Evolutionary conservation across 2,329 filamentous ascomycete species (phyloP).

Genomic region (Fusarium nelsonii): DNA sequence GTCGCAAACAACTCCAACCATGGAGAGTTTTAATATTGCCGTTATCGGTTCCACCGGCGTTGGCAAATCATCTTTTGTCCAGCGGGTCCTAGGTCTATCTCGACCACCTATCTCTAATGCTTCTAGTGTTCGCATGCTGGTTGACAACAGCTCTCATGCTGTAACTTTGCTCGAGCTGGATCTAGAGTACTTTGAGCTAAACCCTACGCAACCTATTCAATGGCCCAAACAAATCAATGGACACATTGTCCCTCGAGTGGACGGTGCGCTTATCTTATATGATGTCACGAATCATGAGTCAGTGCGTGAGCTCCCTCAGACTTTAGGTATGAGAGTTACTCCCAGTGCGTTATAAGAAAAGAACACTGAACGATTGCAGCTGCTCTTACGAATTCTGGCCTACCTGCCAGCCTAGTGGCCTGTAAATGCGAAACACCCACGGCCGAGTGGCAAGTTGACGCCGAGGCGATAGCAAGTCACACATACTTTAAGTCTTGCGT

Average conservation of each 20-base stretch:
- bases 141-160: conserved; percentile 69
- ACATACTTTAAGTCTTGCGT: conserved; percentile 76
- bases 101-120: conserved; percentile 66
- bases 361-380: conserved; percentile 60
- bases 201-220: conserved; percentile 67
- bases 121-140: conserved; percentile 67
- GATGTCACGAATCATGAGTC: conserved; percentile 85
- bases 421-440: conserved; percentile 89
- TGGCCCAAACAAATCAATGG: conserved; percentile 78
- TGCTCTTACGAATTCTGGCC: conserved; percentile 76
- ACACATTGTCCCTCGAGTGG: conserved; percentile 77
- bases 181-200: conserved; percentile 73
- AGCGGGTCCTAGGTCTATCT: conserved; percentile 69
- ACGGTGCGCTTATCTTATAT: conserved; percentile 88
- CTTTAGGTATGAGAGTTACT: conserved; percentile 71
- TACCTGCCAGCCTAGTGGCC: conserved; percentile 85
- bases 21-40: conserved; percentile 74
- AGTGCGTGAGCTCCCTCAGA: conserved; percentile 78
- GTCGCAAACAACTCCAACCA: conserved; percentile 54
- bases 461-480: conserved; percentile 71
- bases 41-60: conserved; percentile 75
- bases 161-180: conserved; percentile 75
- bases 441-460: conserved; percentile 77
- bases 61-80: conserved; percentile 77
- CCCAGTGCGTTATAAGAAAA: not conserved